Percentiles rank a stretch among this genome's conserved stretches.
These are phyloP conservation scores for Clarireedia paspali DNA, from an alignment of 2,329 filamentous ascomycete species.

Conservation along the genomic window DNA sequence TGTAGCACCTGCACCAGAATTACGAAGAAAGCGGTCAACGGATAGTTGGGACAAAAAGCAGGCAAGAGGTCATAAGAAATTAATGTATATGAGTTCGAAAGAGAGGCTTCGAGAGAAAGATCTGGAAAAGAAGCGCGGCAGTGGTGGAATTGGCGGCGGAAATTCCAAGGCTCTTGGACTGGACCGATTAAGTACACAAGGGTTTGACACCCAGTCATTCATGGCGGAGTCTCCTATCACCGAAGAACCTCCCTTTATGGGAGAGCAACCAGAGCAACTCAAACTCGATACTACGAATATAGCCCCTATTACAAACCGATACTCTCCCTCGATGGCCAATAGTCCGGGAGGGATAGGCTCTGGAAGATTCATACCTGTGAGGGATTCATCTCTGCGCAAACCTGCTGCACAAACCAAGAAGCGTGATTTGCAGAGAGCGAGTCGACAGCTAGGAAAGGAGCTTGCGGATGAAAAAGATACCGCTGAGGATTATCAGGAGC, in stretches of 20 bases:
- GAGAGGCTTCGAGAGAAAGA: slow-evolving; percentile 59
- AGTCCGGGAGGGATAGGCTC: slow-evolving; percentile 28
- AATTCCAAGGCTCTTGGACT: slow-evolving; percentile 32
- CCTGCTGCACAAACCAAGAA: slow-evolving; percentile 43
- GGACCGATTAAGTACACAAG: slow-evolving; percentile 21
- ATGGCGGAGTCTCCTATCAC: slow-evolving; percentile 32
- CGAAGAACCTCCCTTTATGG: slow-evolving; percentile 38
- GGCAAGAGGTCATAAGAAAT: slow-evolving; percentile 44
- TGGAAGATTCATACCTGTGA: slow-evolving; percentile 49
- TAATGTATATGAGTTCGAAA: slow-evolving; percentile 69
- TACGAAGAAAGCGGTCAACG: slow-evolving; percentile 45
- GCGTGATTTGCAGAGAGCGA: slow-evolving; percentile 44
- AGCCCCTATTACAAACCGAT: background rate
- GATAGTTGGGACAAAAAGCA: slow-evolving; percentile 58
- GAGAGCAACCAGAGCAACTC: background rate
- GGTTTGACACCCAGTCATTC: slow-evolving; percentile 27
- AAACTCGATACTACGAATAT: background rate
- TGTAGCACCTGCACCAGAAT: slow-evolving; percentile 38
- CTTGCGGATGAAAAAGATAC: slow-evolving; percentile 28
- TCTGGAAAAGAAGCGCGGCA: slow-evolving; percentile 49
- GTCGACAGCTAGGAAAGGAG: slow-evolving; percentile 35
- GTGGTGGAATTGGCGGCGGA: slow-evolving; percentile 34
- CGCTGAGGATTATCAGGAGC: slow-evolving; percentile 15
- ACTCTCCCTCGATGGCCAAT: slow-evolving; percentile 3
- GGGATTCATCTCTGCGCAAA: slow-evolving; percentile 61